Conservation (phyloP, 139 green algal genomes). For the Penium margaritaceum region DNA sequence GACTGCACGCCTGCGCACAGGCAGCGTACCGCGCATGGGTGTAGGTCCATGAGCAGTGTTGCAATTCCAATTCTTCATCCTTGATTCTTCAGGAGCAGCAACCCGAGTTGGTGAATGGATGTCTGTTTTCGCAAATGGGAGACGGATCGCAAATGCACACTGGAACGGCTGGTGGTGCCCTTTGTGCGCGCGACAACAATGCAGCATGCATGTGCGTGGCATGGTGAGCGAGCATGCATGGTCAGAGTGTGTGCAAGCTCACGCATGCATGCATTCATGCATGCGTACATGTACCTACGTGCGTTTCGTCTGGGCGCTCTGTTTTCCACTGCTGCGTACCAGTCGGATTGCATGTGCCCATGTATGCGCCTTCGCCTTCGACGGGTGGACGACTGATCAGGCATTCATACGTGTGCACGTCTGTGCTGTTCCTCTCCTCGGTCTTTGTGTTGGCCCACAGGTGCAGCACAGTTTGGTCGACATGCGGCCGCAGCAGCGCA, state of each 20-base stretch:
- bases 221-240: neutral
- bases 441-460: neutral
- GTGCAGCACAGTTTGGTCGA: slow-evolving; percentile 42
- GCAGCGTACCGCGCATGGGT: neutral
- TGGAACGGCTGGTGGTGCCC: too few species aligned
- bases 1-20: neutral
- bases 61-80: too few species aligned
- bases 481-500: slow-evolving; percentile 35
- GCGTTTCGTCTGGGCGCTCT: too few species aligned
- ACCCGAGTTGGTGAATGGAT: too few species aligned
- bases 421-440: neutral
- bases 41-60: too few species aligned
- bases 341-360: neutral
- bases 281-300: neutral
- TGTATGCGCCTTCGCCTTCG: neutral
- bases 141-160: too few species aligned
- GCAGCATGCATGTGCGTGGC: neutral
- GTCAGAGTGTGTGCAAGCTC: neutral
- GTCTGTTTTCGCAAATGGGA: too few species aligned
- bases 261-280: neutral
- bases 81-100: neutral
- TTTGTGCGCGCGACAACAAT: neutral
- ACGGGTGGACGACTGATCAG: neutral
- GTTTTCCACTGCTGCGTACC: neutral
- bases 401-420: neutral